These are phyloP conservation scores for Drosera spatulata DNA, from an alignment of 179 eudicot genomes.

Conservation along the genomic window DNA sequence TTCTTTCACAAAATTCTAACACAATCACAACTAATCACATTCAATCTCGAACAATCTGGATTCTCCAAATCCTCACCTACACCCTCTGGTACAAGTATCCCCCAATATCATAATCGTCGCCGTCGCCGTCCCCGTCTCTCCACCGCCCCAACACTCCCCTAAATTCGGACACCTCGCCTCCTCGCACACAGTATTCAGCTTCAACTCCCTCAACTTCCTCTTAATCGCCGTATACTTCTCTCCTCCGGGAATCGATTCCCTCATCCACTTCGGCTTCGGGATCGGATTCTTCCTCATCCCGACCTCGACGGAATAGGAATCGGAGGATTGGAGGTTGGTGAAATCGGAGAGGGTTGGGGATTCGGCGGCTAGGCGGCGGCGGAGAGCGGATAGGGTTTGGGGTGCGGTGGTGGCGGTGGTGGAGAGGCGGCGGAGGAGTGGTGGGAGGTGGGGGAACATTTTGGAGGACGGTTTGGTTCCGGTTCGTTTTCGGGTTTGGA, in stretches of 20 bases:
- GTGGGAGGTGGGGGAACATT: not conserved
- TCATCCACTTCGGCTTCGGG: conserved; percentile 97
- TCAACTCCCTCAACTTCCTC: conserved; percentile 72
- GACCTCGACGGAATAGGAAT: conserved; percentile 76
- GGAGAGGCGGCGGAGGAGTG: conserved; percentile 5
- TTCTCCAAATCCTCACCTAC: conserved; percentile 36
- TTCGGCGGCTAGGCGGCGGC: conserved; percentile 61
- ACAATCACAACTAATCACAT: no score
- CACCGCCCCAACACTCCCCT: conserved; percentile 99
- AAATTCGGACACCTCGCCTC: conserved; percentile 91
- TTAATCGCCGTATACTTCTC: conserved; percentile 79
- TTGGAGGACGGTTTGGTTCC: no score
- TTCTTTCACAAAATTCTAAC: no score
- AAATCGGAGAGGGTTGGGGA: conserved; percentile 55
- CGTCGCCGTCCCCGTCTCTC: conserved; percentile 92
- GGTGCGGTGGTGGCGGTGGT: conserved; percentile 11
- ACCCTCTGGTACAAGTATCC: conserved; percentile 93
- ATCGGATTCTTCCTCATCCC: conserved; percentile 91
- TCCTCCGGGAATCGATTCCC: conserved; percentile 84
- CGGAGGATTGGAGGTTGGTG: conserved; percentile 23
- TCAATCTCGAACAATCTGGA: no score
- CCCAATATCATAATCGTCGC: conserved; percentile 97
- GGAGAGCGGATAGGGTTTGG: conserved; percentile 51
- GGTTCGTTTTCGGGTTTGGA: no score
- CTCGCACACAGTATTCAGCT: conserved; percentile 88